Conservation (phyloP, 768 basidiomycete species). For the Fomitopsis pulvina region DNA sequence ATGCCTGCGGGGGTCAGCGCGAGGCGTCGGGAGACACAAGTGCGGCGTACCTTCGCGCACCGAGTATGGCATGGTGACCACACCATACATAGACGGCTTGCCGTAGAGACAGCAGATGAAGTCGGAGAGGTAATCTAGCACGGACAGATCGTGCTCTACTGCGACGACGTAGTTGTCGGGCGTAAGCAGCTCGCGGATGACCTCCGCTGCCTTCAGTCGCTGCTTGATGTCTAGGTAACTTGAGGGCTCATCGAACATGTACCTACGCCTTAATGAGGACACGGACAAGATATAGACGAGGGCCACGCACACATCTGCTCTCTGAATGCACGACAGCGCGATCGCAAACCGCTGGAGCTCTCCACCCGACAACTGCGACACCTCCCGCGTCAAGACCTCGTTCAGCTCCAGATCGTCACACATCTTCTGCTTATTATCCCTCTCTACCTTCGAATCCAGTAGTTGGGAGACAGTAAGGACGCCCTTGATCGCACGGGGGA, state of each 20-base stretch:
- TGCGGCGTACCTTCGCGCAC: slow-evolving; percentile 80
- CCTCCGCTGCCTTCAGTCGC: slow-evolving; percentile 89
- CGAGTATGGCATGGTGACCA: slow-evolving; percentile 98
- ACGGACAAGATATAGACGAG: not conserved
- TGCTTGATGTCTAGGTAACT: slow-evolving; percentile 97
- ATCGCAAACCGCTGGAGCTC: slow-evolving; percentile 98
- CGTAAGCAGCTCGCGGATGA: slow-evolving; percentile 81
- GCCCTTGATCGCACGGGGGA: slow-evolving; percentile 93
- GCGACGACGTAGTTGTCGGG: slow-evolving; percentile 91
- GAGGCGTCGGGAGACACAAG: not conserved
- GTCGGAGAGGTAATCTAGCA: slow-evolving; percentile 96
- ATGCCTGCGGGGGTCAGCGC: slow-evolving; percentile 53
- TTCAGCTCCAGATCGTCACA: slow-evolving; percentile 84
- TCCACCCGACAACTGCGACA: slow-evolving; percentile 86
- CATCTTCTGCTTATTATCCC: slow-evolving; percentile 82
- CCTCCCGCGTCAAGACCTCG: slow-evolving; percentile 79
- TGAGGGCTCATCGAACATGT: slow-evolving; percentile 99
- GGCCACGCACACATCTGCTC: slow-evolving; percentile 81
- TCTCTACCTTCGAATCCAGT: slow-evolving; percentile 87
- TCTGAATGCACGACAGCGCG: slow-evolving; percentile 93
- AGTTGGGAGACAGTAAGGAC: slow-evolving; percentile 80
- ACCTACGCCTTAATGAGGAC: slow-evolving; percentile 40
- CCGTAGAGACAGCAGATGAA: slow-evolving; percentile 98
- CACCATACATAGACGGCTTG: slow-evolving; percentile 95
- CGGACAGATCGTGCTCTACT: slow-evolving; percentile 98